Conservation (phyloP, 2,329 filamentous ascomycete genomes). For the Amylocarpus encephaloides region DNA sequence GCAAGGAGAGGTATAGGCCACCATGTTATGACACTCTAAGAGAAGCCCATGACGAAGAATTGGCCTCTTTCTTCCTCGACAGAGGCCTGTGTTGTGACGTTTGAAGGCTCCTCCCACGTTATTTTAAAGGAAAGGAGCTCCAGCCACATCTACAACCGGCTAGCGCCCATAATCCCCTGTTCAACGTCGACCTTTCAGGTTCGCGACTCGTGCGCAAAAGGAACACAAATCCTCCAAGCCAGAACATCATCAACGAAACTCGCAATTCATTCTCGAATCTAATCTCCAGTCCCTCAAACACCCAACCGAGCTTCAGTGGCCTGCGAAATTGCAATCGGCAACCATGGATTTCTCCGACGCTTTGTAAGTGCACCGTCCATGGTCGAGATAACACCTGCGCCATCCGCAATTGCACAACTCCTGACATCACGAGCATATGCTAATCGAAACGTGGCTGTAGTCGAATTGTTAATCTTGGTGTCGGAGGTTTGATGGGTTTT, state of each 20-base stretch:
- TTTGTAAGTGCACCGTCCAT: constrained; percentile 57
- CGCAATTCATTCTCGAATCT: not conserved
- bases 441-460: constrained; percentile 43
- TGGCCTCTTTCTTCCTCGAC: no score
- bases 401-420: constrained; percentile 14
- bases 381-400: constrained; percentile 7
- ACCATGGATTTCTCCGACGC: constrained; percentile 87
- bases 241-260: not conserved
- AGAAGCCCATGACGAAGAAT: not conserved
- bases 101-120: no score
- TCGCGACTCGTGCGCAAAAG: no score
- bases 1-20: not conserved
- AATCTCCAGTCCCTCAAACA: not conserved
- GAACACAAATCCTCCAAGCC: no score
- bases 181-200: no score
- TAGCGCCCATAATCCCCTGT: no score
- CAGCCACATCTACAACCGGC: no score
- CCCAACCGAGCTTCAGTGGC: not conserved
- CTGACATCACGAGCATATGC: constrained; percentile 17
- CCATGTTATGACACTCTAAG: not conserved
- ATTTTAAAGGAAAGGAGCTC: no score
- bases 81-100: no score
- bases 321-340: constrained; percentile 9
- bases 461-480: constrained; percentile 87
- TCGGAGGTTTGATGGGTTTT: constrained; percentile 80